Base-by-base conservation (phyloP, 768 basidiomycete species). In the Tephrocybe sp. region DNA sequence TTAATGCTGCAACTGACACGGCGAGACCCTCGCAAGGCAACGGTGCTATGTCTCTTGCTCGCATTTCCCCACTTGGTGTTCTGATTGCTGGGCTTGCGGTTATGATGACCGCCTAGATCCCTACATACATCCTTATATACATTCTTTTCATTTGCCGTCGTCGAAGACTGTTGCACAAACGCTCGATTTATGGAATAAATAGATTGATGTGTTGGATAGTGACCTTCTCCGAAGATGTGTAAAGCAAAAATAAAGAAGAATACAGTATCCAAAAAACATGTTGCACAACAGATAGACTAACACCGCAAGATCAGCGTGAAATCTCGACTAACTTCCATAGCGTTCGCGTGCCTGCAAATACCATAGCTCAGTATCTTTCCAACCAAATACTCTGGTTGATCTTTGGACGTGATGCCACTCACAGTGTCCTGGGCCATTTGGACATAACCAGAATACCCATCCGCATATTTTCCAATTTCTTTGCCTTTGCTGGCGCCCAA, bases 401-500 rank as follows among this genome's bases (percentile, higher is more conserved):
- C 42, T 40, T 45, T 46, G 44, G 46, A 52, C 45, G 23, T 41
- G 47, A 55, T 45, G 19, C 43, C 34, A 66, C 72, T 72, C 64
- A 86, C 84, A 64, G 82, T 76, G 64, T 88, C 84, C 61, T 86
- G 82, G 40, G 77, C 84, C 80, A 86, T 80, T 45, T 82, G 72
- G 34, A 86, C 81, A 64, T 89, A 90, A 52, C 82, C 83, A 31
- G 79, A 66, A 57, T 84, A 82, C 18, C 83, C 83, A 54, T 86
- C 83, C 3, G 81, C 69, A 55, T 82, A 83, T 64, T 86, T 86
- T 44, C 80, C 81, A 47, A 92, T 69, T 47, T 91, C 91, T 63
- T 85, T 89, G 51, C 84, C 91, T 70, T 93, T 95, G 63, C 86
- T 85, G 0, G 94, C 93, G n/a, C 94, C 94, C 10, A 97, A 71